Percentiles rank a stretch among this genome's conserved stretches.
Evolutionary conservation across 345 rosid species (phyloP).

Genomic region (Eutrema yunnanense): DNA sequence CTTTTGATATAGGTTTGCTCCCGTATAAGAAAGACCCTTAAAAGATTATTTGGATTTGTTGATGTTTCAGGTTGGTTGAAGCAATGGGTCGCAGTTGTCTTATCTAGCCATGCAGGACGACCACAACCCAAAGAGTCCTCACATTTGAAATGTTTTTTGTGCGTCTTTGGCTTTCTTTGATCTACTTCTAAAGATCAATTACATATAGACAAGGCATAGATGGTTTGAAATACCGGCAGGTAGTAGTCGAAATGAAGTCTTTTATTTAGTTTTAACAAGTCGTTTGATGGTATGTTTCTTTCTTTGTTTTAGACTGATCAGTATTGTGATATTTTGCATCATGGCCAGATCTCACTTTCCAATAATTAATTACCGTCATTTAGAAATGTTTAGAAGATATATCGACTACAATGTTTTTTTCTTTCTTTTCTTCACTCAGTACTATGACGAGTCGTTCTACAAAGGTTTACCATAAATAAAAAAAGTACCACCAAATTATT

Average conservation of each 20-base stretch:
- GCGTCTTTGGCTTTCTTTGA: conserved; percentile 1
- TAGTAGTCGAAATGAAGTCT: conserved; percentile 3
- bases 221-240: conserved; percentile 8
- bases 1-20: background rate
- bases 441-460: no score
- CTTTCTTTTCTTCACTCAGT: no score
- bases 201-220: conserved; percentile 18
- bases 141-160: background rate
- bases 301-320: conserved; percentile 17
- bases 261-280: conserved; percentile 20
- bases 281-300: background rate
- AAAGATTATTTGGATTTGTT: background rate
- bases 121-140: background rate
- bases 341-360: no score
- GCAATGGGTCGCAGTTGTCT: conserved; percentile 11
- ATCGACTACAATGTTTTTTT: no score
- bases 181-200: background rate
- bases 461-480: no score
- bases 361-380: no score
- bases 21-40: background rate
- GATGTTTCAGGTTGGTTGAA: conserved; percentile 22
- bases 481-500: no score
- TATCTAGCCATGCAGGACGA: conserved; percentile 17
- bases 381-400: no score
- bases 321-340: no score